Evolutionary conservation across 1,284 basidiomycete genomes (phyloP).

Genomic region (Trichosporon inkin): DNA sequence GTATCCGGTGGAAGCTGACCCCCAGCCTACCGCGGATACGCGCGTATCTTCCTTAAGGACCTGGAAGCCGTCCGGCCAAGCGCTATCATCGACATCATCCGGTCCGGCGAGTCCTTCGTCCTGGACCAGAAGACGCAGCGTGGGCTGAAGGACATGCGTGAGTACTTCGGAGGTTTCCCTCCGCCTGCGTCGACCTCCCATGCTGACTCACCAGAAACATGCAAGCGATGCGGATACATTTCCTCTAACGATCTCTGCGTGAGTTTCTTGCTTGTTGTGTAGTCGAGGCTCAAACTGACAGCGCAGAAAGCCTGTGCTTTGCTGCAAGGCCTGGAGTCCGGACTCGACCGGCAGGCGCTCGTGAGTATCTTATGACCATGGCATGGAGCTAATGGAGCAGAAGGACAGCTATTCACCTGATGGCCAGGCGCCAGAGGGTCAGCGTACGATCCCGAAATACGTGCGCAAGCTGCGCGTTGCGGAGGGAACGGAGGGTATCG

Average conservation of each 20-base stretch:
- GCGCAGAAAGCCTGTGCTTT: slow-evolving; percentile 76
- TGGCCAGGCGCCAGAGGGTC: slow-evolving; percentile 36
- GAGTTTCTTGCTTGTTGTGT: slow-evolving; percentile 15
- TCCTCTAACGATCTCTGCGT: slow-evolving; percentile 81
- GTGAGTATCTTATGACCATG: slow-evolving; percentile 53
- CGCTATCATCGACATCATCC: slow-evolving; percentile 95
- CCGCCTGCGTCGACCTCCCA: slow-evolving; percentile 11
- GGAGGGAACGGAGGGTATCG: slow-evolving; percentile 35
- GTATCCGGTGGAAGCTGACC: too few species aligned
- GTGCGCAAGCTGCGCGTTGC: slow-evolving; percentile 34
- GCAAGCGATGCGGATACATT: slow-evolving; percentile 84
- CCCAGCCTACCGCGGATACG: slow-evolving; percentile 89
- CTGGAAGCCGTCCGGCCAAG: slow-evolving; percentile 88
- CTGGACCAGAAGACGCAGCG: slow-evolving; percentile 71
- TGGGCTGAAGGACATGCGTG: slow-evolving; percentile 72
- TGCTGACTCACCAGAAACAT: slow-evolving; percentile 61
- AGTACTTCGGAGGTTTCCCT: slow-evolving; percentile 34
- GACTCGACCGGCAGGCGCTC: slow-evolving; percentile 56
- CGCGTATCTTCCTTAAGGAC: slow-evolving; percentile 89
- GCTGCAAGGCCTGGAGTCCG: slow-evolving; percentile 83
- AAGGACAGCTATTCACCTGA: slow-evolving; percentile 8
- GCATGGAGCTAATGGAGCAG: neutral
- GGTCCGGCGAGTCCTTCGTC: slow-evolving; percentile 86
- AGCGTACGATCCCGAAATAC: slow-evolving; percentile 48
- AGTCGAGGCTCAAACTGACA: neutral